phyloP scores from a whole-genome alignment of 805 yeast genomes.

The Starmerella riodocensis region DNA sequence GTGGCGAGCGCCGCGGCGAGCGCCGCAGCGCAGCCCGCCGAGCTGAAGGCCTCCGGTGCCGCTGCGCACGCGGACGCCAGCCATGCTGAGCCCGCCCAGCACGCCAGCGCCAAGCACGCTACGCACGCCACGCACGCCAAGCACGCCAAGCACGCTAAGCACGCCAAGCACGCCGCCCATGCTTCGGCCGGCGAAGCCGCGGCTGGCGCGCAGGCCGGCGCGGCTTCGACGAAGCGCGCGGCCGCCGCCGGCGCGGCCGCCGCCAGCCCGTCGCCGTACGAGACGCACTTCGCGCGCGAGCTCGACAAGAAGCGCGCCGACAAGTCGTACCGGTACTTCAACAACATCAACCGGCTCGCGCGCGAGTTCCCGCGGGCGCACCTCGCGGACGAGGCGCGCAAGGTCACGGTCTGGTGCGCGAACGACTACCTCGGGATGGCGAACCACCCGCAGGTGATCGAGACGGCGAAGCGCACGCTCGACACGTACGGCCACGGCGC shows the following conservation, averaged over 20 bases:
- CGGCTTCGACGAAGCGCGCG: too few relatives aligned
- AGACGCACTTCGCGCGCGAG: conserved; percentile 41
- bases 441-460: conserved; percentile 55
- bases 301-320: conserved; percentile 65
- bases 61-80: too few relatives aligned
- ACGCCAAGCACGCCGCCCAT: too few relatives aligned
- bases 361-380: conserved; percentile 90
- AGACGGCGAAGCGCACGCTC: conserved; percentile 65
- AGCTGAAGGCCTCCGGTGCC: neutral
- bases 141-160: conserved; percentile 1
- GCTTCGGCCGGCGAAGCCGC: too few relatives aligned
- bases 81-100: neutral
- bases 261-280: conserved; percentile 7
- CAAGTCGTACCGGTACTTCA: conserved; percentile 89
- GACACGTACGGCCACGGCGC: conserved; percentile 95
- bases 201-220: too few relatives aligned
- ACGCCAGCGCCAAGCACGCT: conserved; percentile 21
- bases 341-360: conserved; percentile 93
- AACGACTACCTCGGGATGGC: conserved; percentile 97
- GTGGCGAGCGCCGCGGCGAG: too few relatives aligned
- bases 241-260: too few relatives aligned
- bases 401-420: conserved; percentile 98
- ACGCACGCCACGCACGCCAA: neutral
- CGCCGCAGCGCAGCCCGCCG: neutral
- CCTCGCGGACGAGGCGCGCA: conserved; percentile 55